A percentile compares a stretch with the other conserved stretches of the same genome.
Evolutionary conservation across 2,329 filamentous ascomycete genomes (phyloP).

Genomic region (Alternaria sp.): DNA sequence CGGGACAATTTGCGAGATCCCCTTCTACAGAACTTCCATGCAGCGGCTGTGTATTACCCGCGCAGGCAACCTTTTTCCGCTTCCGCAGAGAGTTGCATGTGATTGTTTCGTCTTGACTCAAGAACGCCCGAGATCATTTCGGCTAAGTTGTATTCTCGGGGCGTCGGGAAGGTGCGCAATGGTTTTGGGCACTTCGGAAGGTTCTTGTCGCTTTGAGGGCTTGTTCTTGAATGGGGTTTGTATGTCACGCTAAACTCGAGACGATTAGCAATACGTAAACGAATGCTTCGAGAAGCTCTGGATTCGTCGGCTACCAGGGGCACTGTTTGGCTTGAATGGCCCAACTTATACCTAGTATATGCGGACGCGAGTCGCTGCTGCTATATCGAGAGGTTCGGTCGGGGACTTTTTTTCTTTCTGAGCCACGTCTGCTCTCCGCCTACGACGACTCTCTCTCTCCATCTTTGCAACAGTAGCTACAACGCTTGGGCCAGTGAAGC

Average conservation of each 20-base stretch:
- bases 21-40: conserved; percentile 9
- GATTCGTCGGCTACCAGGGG: conserved; percentile 30
- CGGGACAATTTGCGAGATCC: conserved; percentile 20
- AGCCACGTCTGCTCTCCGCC: conserved; percentile 4
- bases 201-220: conserved; percentile 10
- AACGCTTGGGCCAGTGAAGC: conserved; percentile 2
- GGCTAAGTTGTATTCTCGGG: conserved; percentile 21
- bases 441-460: not conserved
- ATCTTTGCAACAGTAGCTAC: not conserved
- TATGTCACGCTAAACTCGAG: conserved; percentile 24
- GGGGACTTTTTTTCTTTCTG: conserved; percentile 5
- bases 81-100: conserved; percentile 20
- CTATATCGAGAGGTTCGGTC: conserved; percentile 14
- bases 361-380: conserved; percentile 12
- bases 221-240: conserved; percentile 11
- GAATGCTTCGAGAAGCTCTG: conserved; percentile 29
- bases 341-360: conserved; percentile 13
- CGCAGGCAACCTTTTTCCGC: conserved; percentile 1
- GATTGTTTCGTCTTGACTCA: conserved; percentile 20
- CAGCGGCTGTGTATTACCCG: conserved; percentile 14
- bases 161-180: conserved; percentile 7
- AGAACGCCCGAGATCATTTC: conserved; percentile 11
- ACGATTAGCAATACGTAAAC: conserved; percentile 44
- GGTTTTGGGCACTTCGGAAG: conserved; percentile 6
- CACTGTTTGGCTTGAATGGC: conserved; percentile 12